Conservation (phyloP, 2,329 filamentous ascomycete genomes). For the Pseudogymnoascus sp. region DNA sequence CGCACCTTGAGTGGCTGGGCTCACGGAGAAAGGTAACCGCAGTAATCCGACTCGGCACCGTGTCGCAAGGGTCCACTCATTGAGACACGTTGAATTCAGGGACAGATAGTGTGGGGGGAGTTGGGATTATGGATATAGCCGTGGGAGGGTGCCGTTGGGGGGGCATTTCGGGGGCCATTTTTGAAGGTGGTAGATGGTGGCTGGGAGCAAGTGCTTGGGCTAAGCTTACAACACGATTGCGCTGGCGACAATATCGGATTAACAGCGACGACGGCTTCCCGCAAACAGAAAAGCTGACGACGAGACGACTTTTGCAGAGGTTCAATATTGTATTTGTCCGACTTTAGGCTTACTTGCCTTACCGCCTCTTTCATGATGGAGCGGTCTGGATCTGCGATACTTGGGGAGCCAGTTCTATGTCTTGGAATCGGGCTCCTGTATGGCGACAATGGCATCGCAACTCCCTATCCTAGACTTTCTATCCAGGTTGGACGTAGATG, state of each 20-base stretch:
- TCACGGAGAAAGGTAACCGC: not conserved
- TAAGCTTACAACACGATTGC: not conserved
- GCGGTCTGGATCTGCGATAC: not conserved
- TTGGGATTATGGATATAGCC: not conserved
- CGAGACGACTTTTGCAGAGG: not conserved
- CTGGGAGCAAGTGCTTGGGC: not conserved
- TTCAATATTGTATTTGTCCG: not conserved
- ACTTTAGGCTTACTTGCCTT: not conserved
- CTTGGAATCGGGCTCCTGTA: not conserved
- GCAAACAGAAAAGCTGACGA: not conserved
- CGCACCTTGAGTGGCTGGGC: not conserved
- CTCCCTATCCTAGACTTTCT: not conserved
- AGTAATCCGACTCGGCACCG: not conserved
- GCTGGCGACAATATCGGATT: not conserved
- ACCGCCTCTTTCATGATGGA: not conserved
- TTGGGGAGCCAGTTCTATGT: not conserved
- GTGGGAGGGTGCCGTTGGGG: conserved; percentile 1
- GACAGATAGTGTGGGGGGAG: not conserved
- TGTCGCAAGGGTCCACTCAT: not conserved
- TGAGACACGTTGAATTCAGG: conserved; percentile 4
- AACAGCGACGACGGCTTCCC: not conserved
- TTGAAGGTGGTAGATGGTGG: not conserved
- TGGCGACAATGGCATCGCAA: not conserved
- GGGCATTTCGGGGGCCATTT: not conserved
- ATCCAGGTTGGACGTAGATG: not conserved